Conservation (phyloP, 306 rosid genomes). For the Citrullus colocynthis region DNA sequence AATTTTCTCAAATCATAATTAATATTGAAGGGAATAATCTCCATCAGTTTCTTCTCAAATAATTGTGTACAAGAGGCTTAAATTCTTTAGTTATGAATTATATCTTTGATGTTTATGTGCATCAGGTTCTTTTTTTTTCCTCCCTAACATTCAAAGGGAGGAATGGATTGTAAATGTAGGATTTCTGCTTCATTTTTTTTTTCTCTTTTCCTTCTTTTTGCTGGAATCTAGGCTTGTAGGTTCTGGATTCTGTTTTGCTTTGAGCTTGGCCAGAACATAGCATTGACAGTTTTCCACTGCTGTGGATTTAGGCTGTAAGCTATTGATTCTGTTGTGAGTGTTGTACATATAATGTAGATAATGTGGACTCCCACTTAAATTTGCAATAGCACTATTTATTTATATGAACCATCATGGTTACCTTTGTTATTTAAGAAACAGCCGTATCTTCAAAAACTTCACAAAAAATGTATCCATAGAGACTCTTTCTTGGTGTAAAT, state of each 20-base stretch:
- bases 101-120: conserved; percentile 12
- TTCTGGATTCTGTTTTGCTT: background rate
- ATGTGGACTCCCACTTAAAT: background rate
- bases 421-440: background rate
- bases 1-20: conserved; percentile 3
- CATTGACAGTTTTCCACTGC: conserved; percentile 1
- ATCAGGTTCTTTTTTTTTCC: conserved; percentile 5
- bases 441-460: background rate
- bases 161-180: conserved; percentile 16
- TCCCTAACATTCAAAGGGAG: conserved; percentile 13
- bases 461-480: background rate
- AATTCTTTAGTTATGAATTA: conserved; percentile 33
- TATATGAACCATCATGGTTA: background rate
- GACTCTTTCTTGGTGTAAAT: background rate
- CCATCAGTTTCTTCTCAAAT: background rate
- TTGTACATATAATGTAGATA: conserved; percentile 35
- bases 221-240: background rate
- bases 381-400: background rate
- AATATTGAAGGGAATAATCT: background rate
- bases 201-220: background rate
- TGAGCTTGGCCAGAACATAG: conserved; percentile 16
- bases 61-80: background rate
- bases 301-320: conserved; percentile 5
- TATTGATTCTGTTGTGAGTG: conserved; percentile 3
- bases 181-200: background rate